Evolutionary conservation across 1,284 basidiomycete genomes (phyloP), one percentile per base, ranked within the genome.

Genomic region (Cutaneotrichosporon mucoides): DNA sequence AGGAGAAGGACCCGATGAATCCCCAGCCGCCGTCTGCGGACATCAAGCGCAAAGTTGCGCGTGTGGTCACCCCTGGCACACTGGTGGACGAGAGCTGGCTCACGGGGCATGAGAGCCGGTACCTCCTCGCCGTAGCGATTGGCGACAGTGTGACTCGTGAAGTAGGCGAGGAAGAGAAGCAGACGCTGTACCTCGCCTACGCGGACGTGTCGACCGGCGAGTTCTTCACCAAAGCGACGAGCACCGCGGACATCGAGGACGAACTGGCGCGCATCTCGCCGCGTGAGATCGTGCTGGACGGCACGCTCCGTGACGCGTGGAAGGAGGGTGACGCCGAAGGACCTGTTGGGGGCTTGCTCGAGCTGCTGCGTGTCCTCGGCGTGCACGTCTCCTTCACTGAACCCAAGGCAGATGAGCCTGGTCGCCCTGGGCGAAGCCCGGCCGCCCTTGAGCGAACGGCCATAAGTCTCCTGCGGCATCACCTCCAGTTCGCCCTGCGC

Each of bases 201-300:
- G 91, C 91, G 35, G 94, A 97, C 72, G 85, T 94, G n/a, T 93
- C 92, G 5, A 96, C 93, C 0, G 92, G 93, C 61, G 90, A 94
- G 70, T 92, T 94, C 76, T 93, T 89, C 75, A 87, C 88, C 1
- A 89, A 89, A 67, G 74, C 76, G 4, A 81, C 84, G 2, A 78
- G 81, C 3, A 60, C 82, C 3, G 83, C 84, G 9, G 79, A 78
- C 48, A 78, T 97, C 16, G 84, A 85, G 60, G 91, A 96, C 72
- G 88, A 95, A 65, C 79, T 96, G n/a, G 85, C 86, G 8, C 85
- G 92, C 13, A 88, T 96, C 54, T 79, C 80, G 12, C 92, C 93
- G 5, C 84, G 84, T 47, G 93, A 96, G 73, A 83, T 95, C 47
- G 86, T 97, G 36, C 81, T 96, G 2, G 76, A 86, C 48, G 67